Base-by-base conservation (phyloP, 176 grass and related monocot species). In the Musa beccarii region DNA sequence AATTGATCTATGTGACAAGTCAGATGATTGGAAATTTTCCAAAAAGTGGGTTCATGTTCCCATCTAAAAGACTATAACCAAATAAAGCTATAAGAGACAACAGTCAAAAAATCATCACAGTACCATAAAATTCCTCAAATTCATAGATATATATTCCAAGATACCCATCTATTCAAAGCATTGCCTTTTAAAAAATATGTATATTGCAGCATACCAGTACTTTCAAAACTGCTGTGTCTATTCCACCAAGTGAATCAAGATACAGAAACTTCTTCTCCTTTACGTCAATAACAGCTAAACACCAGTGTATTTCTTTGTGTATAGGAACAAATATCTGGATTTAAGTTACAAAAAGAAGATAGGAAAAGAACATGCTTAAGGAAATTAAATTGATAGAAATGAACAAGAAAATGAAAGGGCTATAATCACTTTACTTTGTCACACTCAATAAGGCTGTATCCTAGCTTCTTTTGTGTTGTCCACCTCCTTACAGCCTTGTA, bases 241-340 rank as follows among this genome's bases (percentile, higher is more conserved):
- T 78, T 56, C 86, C 76, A 59, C 90, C 95, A 87, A 99, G 95
- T 83, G 95, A 99, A 86, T 99, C 95, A 51, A 99, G 81, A 89
- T 89, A 99, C 10, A 91, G 86, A 64, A 99, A 86, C 52, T 84
- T 99, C 79, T 89, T 93, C 78, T 91, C 90, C 80, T 81, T 99
- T 59, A 99, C 84, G 86, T 99, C 79, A 64, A 99, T 87, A 66
- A 99, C 86, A 57, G 90, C 90, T 77, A 99, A 80, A 90, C 95
- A 99, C 95, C 95, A 99, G 71, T 99, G 95, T 65, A 89, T 86
- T 73, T 94, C 88, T 79, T 94, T 99, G 83, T 99, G 95, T 81
- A 99, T 91, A 14, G 95, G 95, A 83, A 99, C 83, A 72, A 94
- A 99, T 63, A 99, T 87, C 95, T 99, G 76, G 28, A 86, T 59